phyloP scores from a whole-genome alignment of 1,284 basidiomycete species.

The Heterobasidion occidentale region DNA sequence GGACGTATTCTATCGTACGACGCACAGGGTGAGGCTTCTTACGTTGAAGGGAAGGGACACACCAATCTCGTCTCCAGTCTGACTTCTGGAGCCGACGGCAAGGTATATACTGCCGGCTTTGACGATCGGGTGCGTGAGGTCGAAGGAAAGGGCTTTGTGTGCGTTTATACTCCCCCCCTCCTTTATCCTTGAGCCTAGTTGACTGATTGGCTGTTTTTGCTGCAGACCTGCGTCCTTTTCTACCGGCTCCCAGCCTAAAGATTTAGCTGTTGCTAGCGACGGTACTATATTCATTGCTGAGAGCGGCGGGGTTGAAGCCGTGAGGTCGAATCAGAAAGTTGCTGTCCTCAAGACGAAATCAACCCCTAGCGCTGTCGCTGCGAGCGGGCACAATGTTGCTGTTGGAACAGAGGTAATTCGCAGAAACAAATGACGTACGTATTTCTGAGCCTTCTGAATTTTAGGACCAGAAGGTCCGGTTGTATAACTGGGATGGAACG shows the following conservation, averaged over 20 bases:
- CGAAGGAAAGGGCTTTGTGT: constrained; percentile 49
- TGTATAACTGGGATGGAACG: constrained; percentile 68
- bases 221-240: constrained; percentile 37
- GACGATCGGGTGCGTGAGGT: constrained; percentile 77
- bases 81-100: constrained; percentile 39
- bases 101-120: constrained; percentile 65
- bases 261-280: constrained; percentile 53
- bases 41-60: constrained; percentile 63
- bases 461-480: constrained; percentile 68
- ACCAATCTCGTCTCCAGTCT: constrained; percentile 67
- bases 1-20: constrained; percentile 71
- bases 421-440: constrained; percentile 2
- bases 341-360: constrained; percentile 47
- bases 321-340: constrained; percentile 60
- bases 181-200: background rate
- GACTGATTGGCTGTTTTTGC: background rate
- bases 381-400: constrained; percentile 47
- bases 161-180: constrained; percentile 20
- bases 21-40: constrained; percentile 33
- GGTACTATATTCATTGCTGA: constrained; percentile 72
- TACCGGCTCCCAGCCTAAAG: constrained; percentile 67
- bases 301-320: constrained; percentile 55
- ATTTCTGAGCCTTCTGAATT: background rate
- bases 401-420: constrained; percentile 65
- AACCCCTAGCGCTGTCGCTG: constrained; percentile 50